phyloP scores from a whole-genome alignment of 139 green algal species.

The Micromonas pusilla region DNA sequence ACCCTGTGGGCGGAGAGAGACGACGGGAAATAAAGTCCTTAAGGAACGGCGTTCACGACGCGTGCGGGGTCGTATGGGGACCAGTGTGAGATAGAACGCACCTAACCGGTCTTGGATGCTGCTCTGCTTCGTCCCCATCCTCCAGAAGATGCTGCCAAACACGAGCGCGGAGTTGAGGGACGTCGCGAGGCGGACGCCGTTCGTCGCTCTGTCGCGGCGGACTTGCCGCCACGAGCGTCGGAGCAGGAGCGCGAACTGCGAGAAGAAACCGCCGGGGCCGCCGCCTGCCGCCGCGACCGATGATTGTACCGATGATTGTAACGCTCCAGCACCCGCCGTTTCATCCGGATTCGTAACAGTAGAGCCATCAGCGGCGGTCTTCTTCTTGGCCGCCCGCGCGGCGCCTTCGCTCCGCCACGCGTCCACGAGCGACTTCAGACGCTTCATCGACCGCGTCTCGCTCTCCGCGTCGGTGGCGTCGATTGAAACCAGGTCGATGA shows the following conservation, averaged over 20 bases:
- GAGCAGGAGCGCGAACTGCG: slow-evolving; percentile 33
- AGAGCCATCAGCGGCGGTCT: no score
- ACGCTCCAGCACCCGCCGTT: no score
- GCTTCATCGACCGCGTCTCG: not conserved
- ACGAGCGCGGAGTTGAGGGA: slow-evolving; percentile 37
- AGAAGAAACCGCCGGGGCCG: not conserved
- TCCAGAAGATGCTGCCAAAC: slow-evolving; percentile 42
- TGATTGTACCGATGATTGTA: no score
- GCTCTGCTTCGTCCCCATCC: slow-evolving; percentile 36
- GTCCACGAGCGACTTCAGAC: no score
- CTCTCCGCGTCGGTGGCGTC: slow-evolving; percentile 28
- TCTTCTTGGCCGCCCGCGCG: not conserved
- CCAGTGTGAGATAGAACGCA: no score
- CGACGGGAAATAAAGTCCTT: no score
- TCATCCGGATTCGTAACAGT: no score
- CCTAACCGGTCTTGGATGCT: slow-evolving; percentile 62
- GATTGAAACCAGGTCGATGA: slow-evolving; percentile 42
- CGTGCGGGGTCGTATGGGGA: no score
- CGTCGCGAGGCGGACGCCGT: slow-evolving; percentile 28
- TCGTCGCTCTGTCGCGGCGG: slow-evolving; percentile 27
- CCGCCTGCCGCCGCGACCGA: not conserved
- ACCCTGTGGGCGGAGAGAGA: no score
- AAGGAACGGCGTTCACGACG: no score
- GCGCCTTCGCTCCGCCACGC: no score
- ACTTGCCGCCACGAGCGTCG: slow-evolving; percentile 29